These are phyloP conservation scores for Lolium multiflorum DNA, from an alignment of 176 grass and related monocot species.

Conservation along the genomic window DNA sequence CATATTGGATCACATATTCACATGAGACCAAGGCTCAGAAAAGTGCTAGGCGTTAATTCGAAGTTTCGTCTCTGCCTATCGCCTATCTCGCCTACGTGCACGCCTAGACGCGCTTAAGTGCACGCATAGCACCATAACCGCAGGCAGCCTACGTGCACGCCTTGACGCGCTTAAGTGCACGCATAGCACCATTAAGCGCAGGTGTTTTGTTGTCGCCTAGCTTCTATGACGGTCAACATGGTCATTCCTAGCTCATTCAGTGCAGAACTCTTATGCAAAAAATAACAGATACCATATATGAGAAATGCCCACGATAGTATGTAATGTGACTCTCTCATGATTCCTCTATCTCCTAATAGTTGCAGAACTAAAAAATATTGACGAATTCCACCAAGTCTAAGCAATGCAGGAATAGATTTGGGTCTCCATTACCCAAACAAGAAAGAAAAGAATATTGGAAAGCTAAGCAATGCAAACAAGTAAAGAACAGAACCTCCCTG, in stretches of 20 bases:
- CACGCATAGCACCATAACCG: too few relatives aligned
- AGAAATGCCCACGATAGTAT: slow-evolving; percentile 26
- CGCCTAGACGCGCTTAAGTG: too few relatives aligned
- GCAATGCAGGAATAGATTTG: slow-evolving; percentile 5
- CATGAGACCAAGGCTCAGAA: neutral
- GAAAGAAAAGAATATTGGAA: slow-evolving; percentile 11
- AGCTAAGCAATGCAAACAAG: neutral
- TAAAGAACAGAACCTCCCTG: slow-evolving; percentile 53
- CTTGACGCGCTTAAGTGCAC: too few relatives aligned
- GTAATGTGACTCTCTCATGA: neutral
- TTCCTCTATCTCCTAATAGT: neutral
- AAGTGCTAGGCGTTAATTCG: too few relatives aligned
- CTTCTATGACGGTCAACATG: too few relatives aligned
- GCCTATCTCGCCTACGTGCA: too few relatives aligned
- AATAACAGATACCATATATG: neutral
- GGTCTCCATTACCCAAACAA: slow-evolving; percentile 12
- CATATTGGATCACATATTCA: slow-evolving; percentile 29
- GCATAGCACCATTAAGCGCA: too few relatives aligned
- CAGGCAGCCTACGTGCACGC: too few relatives aligned
- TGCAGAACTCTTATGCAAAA: slow-evolving; percentile 21
- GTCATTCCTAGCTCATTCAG: too few relatives aligned
- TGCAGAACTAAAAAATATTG: neutral
- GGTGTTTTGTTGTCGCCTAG: too few relatives aligned
- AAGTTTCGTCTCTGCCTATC: too few relatives aligned
- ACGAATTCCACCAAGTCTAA: neutral